These are phyloP conservation scores for Ceratocystis alfenasii DNA, from an alignment of 2,329 filamentous ascomycete genomes.

Conservation along the genomic window DNA sequence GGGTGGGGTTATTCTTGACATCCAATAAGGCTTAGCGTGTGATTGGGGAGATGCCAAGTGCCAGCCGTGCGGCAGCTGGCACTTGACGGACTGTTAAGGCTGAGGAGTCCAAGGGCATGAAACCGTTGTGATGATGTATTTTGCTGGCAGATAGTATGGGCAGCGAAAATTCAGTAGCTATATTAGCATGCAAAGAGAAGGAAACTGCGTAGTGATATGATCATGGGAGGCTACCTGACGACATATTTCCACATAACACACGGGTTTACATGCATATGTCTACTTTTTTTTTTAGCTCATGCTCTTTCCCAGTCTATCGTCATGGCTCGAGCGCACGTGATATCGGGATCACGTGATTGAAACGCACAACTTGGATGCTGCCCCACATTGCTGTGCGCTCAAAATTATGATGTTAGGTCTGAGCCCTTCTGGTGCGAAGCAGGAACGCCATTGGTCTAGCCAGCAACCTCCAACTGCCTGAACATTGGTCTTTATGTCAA, in stretches of 20 bases:
- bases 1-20: background rate
- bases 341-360: background rate
- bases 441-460: slow-evolving; percentile 18
- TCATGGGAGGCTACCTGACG: background rate
- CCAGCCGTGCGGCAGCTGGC: background rate
- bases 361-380: slow-evolving; percentile 17
- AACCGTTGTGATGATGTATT: background rate
- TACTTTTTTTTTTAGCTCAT: background rate
- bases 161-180: background rate
- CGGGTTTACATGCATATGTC: background rate
- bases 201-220: background rate
- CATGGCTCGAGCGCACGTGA: slow-evolving; percentile 1
- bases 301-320: background rate
- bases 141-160: no score
- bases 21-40: background rate
- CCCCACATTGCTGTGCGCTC: slow-evolving; percentile 15
- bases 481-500: slow-evolving; percentile 22
- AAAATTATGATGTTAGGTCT: slow-evolving; percentile 20
- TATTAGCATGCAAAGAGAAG: background rate
- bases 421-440: slow-evolving; percentile 21
- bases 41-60: background rate
- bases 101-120: background rate
- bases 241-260: background rate
- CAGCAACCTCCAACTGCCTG: slow-evolving; percentile 19
- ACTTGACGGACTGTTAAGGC: background rate